Conservation (phyloP, 177 flowering plant species). For the Telopea speciosissima region DNA sequence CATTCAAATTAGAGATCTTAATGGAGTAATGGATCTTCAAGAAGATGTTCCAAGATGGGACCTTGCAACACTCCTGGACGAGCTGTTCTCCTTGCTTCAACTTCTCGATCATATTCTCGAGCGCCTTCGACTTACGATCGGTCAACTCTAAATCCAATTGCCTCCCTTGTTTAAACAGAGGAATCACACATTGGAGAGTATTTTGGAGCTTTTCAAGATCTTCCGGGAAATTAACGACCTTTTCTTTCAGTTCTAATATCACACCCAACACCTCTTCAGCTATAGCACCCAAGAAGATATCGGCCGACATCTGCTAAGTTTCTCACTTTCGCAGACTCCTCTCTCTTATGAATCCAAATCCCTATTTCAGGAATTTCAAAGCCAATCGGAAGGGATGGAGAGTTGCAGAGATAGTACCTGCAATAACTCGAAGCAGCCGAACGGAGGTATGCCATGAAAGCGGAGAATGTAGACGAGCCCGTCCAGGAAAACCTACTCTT, state of each 20-base stretch:
- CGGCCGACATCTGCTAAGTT: not conserved
- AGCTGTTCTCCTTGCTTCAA: not conserved
- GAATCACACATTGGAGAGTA: not conserved
- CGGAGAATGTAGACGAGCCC: too few species aligned
- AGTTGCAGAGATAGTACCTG: too few species aligned
- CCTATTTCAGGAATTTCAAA: too few species aligned
- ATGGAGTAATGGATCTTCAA: not conserved
- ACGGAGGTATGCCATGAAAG: too few species aligned
- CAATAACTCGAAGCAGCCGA: too few species aligned
- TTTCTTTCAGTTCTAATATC: not conserved
- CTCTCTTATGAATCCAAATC: too few species aligned
- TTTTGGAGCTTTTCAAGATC: not conserved
- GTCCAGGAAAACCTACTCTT: too few species aligned
- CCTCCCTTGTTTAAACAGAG: not conserved
- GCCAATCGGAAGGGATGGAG: too few species aligned
- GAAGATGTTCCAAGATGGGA: not conserved
- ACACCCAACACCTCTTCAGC: not conserved
- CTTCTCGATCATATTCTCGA: not conserved
- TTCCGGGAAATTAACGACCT: not conserved
- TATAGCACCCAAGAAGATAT: not conserved
- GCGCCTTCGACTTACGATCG: not conserved
- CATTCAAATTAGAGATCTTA: slow-evolving; percentile 10
- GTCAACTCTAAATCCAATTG: not conserved
- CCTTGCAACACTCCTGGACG: not conserved
- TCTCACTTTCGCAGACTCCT: not conserved